Percentiles rank a stretch among this genome's conserved stretches.
phyloP scores from a whole-genome alignment of 805 yeast species.

The Cyberlindnera lachancei region DNA sequence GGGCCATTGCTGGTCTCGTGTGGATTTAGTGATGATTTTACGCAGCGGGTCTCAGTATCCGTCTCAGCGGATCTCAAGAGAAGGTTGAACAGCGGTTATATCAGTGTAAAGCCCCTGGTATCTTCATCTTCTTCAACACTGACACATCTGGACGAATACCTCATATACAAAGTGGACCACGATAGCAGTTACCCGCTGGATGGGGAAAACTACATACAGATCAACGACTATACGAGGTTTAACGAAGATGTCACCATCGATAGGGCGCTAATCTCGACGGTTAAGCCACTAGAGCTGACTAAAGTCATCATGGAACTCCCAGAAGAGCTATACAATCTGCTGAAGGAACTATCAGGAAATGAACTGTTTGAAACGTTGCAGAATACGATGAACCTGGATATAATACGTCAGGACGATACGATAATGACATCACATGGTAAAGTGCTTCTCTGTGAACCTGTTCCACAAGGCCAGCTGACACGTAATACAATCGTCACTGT shows the following conservation, averaged over 20 bases:
- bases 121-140: too few species aligned
- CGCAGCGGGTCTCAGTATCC: slow-evolving; percentile 1
- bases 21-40: slow-evolving; percentile 7
- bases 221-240: slow-evolving; percentile 12
- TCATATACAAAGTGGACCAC: slow-evolving; percentile 4
- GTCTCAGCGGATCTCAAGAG: slow-evolving; percentile 5
- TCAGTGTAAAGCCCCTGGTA: slow-evolving; percentile 17
- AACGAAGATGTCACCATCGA: slow-evolving; percentile 16
- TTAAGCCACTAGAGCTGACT: slow-evolving; percentile 10
- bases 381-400: slow-evolving; percentile 5
- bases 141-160: slow-evolving; percentile 7
- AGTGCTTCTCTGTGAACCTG: slow-evolving; percentile 63
- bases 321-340: slow-evolving; percentile 11
- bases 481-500: slow-evolving; percentile 45
- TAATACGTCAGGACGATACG: slow-evolving; percentile 16
- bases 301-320: slow-evolving; percentile 19
- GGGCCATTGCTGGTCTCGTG: slow-evolving; percentile 2
- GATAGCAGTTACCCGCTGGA: not conserved
- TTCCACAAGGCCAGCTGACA: slow-evolving; percentile 54
- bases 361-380: slow-evolving; percentile 10
- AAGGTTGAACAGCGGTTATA: slow-evolving; percentile 1
- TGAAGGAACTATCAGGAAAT: slow-evolving; percentile 12
- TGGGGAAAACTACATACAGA: slow-evolving; percentile 1
- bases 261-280: slow-evolving; percentile 9
- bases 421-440: slow-evolving; percentile 28